Evolutionary conservation across 2,329 filamentous ascomycete genomes (phyloP).

Genomic region (Endocalyx cinctus): DNA sequence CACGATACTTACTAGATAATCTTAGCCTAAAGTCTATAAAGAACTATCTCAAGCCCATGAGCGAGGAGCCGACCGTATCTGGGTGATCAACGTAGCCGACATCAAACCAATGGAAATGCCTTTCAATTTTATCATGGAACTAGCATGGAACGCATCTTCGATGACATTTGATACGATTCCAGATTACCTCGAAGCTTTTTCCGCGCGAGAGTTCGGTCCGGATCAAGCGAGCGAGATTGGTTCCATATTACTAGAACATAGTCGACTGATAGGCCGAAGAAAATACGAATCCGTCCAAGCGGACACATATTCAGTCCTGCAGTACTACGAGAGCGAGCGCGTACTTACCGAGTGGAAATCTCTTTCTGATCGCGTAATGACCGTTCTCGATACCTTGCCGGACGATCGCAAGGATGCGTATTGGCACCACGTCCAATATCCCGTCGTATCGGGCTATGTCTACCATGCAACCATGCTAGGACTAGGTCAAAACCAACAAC

Average conservation of each 20-base stretch:
- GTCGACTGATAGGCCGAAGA: constrained; percentile 42
- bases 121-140: constrained; percentile 16
- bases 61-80: constrained; percentile 55
- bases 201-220: constrained; percentile 45
- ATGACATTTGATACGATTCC: constrained; percentile 35
- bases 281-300: constrained; percentile 58
- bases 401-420: constrained; percentile 44
- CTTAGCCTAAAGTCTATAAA: constrained; percentile 15
- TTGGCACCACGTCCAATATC: constrained; percentile 59
- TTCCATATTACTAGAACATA: constrained; percentile 48
- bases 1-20: background rate
- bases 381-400: constrained; percentile 39
- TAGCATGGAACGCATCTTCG: constrained; percentile 51
- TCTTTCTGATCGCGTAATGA: constrained; percentile 39
- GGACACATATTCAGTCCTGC: constrained; percentile 50
- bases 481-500: constrained; percentile 47
- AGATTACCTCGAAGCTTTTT: constrained; percentile 41
- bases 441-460: constrained; percentile 52
- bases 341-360: constrained; percentile 49
- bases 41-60: constrained; percentile 57
- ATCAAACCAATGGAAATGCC: constrained; percentile 50
- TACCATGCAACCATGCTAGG: constrained; percentile 44
- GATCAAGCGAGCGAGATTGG: constrained; percentile 42
- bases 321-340: constrained; percentile 56
- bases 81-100: constrained; percentile 65